Base-by-base conservation (phyloP, 2,329 filamentous ascomycete genomes). In the Pseudogymnoascus sp. region DNA sequence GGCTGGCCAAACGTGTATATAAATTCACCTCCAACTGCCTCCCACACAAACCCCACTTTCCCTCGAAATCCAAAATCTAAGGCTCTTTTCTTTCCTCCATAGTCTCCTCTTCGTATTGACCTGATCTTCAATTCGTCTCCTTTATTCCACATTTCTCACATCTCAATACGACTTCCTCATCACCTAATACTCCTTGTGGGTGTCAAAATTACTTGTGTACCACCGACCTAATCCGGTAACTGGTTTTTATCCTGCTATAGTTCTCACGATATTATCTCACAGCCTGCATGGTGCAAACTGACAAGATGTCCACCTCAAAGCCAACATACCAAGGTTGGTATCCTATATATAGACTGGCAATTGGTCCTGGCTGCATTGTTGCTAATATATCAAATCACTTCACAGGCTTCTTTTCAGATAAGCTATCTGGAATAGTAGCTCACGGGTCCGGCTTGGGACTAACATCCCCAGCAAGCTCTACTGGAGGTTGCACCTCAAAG, bases 341-440 rank as follows among this genome's bases (percentile, higher is more conserved):
- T 18, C 67, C 8, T 59, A 73, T 61, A 82, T 81, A 0, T 61
- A 82, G 81, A 0, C 80, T 79, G 1, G 74, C 69, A 59, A 79
- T 77, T 48, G 76, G 74, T 18, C 76, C 76, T 30, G 80, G 82
- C 58, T 85, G 84, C 9, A 79, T 77, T 67, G 79, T 82, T 65
- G 80, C 79, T 13, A 88, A 86, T 5, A 85, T 85, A 0, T 83
- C 86, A 61, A 86, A 84, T 6, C 80, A 79, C 57, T 65, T 85
- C 39, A 85, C 84, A 4, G 74, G 79, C 5, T 86, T 87, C 68
- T 88, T 84, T 3, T 83, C 84, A 0, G 80, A 82, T 13, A 81
- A 82, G 38, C 71, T 15, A 35, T 34, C 41, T 60, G 39, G 39
- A 23, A 60, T 35, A 13, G 60, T 52, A 26, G 12, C 30, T 21